Evolutionary conservation across 139 green algal genomes (phyloP).

Genomic region (Zygnema circumcarinatum): DNA sequence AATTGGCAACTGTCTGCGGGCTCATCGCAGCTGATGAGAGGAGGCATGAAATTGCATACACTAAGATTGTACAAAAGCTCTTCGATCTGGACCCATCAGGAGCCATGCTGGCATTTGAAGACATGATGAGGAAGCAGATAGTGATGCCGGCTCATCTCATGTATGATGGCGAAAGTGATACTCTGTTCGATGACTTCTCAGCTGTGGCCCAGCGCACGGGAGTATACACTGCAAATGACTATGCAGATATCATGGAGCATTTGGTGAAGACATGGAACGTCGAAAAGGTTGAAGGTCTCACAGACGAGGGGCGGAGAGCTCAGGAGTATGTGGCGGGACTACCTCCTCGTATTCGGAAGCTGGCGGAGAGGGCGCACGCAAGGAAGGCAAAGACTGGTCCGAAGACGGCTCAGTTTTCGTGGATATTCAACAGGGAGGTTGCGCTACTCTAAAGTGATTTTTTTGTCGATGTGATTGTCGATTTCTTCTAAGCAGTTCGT

Average conservation of each 20-base stretch:
- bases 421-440: conserved; percentile 88
- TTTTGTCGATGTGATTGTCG: too few species aligned
- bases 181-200: conserved; percentile 84
- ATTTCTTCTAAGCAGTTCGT: too few species aligned
- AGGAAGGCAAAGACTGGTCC: conserved; percentile 73
- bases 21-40: conserved; percentile 92
- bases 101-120: conserved; percentile 89
- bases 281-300: conserved; percentile 65
- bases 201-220: conserved; percentile 86
- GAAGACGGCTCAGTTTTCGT: conserved; percentile 76
- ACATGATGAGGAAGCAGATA: conserved; percentile 99
- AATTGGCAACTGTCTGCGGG: conserved; percentile 89
- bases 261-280: conserved; percentile 87
- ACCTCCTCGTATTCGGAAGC: conserved; percentile 85
- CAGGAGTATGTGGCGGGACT: conserved; percentile 74
- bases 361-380: conserved; percentile 77
- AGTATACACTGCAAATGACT: conserved; percentile 84
- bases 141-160: conserved; percentile 98
- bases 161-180: conserved; percentile 85
- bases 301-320: conserved; percentile 64
- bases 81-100: conserved; percentile 87
- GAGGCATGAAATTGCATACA: conserved; percentile 95
- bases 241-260: conserved; percentile 94
- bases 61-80: conserved; percentile 85
- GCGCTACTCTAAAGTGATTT: conserved; percentile 61